Evolutionary conservation across 805 yeast species (phyloP), one percentile per base, ranked within the genome.

Genomic region (Yamadazyma ubonensis): DNA sequence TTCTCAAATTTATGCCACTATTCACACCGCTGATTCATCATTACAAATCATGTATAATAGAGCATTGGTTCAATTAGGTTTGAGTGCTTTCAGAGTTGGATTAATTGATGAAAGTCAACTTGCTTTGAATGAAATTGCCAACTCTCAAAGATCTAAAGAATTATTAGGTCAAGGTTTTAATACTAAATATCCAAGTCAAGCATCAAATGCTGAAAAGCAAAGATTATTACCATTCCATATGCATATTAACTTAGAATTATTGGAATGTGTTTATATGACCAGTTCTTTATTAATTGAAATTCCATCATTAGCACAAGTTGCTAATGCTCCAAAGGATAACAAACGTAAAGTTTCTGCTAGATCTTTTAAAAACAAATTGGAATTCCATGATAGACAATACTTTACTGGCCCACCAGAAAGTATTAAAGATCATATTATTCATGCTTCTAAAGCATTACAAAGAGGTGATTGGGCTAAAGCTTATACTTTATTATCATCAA

Each of bases 391-490:
- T 60, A 84, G 91, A 66, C 96, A 90, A 64, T 84, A 84, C 42
- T 93, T 91, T 75, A 87, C 88, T 48, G 99, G 98, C 31, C 99
- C 99, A 34, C 96, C 98, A 39, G 99, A 93, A 69, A 87, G 90
- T 62, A 86, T 95, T 33, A 83, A 95, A 57, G 99, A 93, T 63
- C 86, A 79, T 65, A 83, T 93, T 53, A 82, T 91, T 75, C 86
- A 86, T 62, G 96, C 97, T 35, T 95, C 97, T 29, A 82, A 82
- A 65, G 79, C 87, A 22, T 78, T 93, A 63, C 86, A 86, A 59
- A 77, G 76, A 53, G 96, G 97, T 51, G 87, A 91, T 58, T 93
- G 99, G 98, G 68, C 75, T 48, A 73, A 76, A 52, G 83, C 96
- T 17, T 76, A 79, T 50, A 79, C 79, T 37, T 75, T 86, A 57